Conservation (phyloP, 169 alveolate species). For the Eimeria acervulina region DNA sequence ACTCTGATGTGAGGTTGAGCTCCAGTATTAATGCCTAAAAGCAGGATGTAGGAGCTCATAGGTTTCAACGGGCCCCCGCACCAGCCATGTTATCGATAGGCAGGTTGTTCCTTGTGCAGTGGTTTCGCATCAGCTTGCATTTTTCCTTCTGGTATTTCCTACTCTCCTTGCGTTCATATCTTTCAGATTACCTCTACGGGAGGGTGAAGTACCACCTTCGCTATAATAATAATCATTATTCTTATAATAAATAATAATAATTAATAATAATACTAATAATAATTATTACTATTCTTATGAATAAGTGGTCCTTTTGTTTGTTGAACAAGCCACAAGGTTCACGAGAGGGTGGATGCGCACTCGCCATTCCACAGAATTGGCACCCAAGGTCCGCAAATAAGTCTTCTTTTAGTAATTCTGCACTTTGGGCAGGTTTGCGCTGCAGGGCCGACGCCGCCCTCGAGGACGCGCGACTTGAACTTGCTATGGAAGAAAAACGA, state of each 20-base stretch:
- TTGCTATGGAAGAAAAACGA: slow-evolving; percentile 72
- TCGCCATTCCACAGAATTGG: not conserved
- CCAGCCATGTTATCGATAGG: not conserved
- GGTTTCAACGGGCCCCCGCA: not conserved
- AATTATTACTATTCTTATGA: too few relatives aligned
- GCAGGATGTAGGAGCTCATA: not conserved
- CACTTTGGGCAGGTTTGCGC: not conserved
- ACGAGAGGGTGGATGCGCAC: not conserved
- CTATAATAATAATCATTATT: not conserved
- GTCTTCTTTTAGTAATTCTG: not conserved
- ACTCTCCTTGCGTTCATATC: not conserved
- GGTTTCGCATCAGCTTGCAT: not conserved
- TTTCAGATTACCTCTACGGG: not conserved
- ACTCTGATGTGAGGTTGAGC: not conserved
- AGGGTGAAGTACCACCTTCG: not conserved
- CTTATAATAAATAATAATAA: too few relatives aligned
- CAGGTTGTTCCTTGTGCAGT: not conserved
- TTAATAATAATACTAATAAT: too few relatives aligned
- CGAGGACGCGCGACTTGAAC: slow-evolving; percentile 50
- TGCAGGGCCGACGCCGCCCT: slow-evolving; percentile 66
- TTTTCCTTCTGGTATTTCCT: not conserved
- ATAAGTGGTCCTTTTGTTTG: too few relatives aligned
- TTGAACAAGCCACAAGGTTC: not conserved
- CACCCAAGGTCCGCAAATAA: not conserved
- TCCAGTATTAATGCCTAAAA: not conserved